These are phyloP conservation scores for Cladochytrium replicatum DNA, from an alignment of 192 early-diverging fungal species.

Conservation along the genomic window DNA sequence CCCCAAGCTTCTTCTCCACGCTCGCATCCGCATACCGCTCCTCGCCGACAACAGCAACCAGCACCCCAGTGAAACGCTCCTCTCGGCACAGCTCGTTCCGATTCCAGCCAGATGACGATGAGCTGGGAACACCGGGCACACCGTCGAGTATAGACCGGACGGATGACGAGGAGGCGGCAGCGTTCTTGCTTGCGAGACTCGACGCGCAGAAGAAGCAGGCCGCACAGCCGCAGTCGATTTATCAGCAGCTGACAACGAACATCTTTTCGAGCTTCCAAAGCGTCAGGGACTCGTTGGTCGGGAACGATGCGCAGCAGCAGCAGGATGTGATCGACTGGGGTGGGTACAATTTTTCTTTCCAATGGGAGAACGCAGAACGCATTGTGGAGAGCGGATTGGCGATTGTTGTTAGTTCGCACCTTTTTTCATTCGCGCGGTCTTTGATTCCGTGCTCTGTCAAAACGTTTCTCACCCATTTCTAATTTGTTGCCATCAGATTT, in stretches of 20 bases:
- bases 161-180: conserved; percentile 3
- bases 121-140: too few relatives aligned
- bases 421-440: not conserved
- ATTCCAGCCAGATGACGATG: too few relatives aligned
- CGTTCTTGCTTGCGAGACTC: conserved; percentile 15
- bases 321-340: conserved; percentile 23
- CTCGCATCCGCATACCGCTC: too few relatives aligned
- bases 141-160: too few relatives aligned
- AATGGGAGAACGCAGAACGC: not conserved
- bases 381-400: not conserved
- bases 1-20: too few relatives aligned
- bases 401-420: not conserved
- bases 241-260: conserved; percentile 2
- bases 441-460: not conserved
- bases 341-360: not conserved
- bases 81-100: too few relatives aligned
- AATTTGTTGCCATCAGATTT: conserved; percentile 66
- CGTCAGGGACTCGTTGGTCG: conserved; percentile 20
- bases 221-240: not conserved
- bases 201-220: not conserved
- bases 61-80: too few relatives aligned
- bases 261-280: conserved; percentile 19
- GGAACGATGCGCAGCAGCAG: conserved; percentile 1
- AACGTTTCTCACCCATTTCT: too few relatives aligned
- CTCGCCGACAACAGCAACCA: too few relatives aligned